Conservation (phyloP, 495 filamentous ascomycete species). For the Pseudevernia furfuracea region DNA sequence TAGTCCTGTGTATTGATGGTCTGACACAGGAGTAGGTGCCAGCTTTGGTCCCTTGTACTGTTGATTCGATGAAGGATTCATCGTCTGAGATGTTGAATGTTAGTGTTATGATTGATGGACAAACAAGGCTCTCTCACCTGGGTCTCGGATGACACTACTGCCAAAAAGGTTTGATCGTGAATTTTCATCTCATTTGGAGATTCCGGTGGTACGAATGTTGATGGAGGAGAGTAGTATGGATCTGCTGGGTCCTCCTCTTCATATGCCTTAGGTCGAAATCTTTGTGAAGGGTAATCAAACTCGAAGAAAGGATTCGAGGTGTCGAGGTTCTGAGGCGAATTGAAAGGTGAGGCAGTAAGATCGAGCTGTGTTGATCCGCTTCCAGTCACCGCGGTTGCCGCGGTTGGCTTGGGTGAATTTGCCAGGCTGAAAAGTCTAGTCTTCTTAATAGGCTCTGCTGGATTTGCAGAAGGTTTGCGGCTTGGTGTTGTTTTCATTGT, state of each 20-base stretch:
- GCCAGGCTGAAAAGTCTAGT: conserved; percentile 4
- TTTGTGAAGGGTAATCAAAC: conserved; percentile 1
- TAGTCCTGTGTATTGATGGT: not conserved
- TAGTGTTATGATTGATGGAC: not conserved
- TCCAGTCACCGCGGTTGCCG: not conserved
- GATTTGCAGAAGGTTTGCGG: not conserved
- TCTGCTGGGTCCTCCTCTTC: conserved; percentile 1
- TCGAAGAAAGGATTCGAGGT: not conserved
- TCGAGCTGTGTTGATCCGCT: conserved; percentile 6
- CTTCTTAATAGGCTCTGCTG: conserved; percentile 2
- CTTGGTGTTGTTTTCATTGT: not conserved
- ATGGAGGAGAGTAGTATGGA: conserved; percentile 11
- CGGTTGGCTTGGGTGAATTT: not conserved
- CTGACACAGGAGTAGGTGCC: not conserved
- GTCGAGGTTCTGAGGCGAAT: not conserved
- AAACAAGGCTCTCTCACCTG: not conserved
- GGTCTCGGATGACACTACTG: not conserved
- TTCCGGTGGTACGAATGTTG: not conserved
- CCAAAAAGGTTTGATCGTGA: not conserved
- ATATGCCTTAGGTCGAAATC: conserved; percentile 1
- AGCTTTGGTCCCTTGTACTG: not conserved
- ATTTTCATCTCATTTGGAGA: conserved; percentile 1
- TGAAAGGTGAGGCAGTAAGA: not conserved
- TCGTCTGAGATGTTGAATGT: conserved; percentile 1
- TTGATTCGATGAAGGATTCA: not conserved